Conservation (phyloP, 2,329 filamentous ascomycete species). For the Beauveria scarabaeidicola region DNA sequence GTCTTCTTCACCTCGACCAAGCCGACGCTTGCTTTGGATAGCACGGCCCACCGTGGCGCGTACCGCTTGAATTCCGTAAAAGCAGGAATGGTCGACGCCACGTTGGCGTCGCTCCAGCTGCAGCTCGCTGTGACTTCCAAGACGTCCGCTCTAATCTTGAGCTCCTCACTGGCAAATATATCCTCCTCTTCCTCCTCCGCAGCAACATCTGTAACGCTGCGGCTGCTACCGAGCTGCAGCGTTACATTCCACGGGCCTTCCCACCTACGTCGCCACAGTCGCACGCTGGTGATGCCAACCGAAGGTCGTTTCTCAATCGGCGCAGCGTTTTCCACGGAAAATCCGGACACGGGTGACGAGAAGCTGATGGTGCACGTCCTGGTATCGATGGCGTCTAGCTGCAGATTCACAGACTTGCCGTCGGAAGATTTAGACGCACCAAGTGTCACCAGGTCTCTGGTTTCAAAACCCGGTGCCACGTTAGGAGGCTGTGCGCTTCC, state of each 20-base stretch:
- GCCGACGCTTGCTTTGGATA: conserved; percentile 68
- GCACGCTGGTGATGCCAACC: conserved; percentile 57
- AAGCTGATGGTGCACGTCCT: conserved; percentile 70
- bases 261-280: conserved; percentile 79
- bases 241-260: conserved; percentile 63
- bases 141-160: conserved; percentile 12
- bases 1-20: conserved; percentile 71
- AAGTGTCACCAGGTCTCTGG: conserved; percentile 54
- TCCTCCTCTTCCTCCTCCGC: not conserved
- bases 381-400: conserved; percentile 64
- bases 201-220: not conserved
- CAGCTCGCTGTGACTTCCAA: conserved; percentile 64
- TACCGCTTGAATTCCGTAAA: conserved; percentile 72
- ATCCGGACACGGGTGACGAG: conserved; percentile 54
- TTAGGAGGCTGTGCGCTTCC: conserved; percentile 53
- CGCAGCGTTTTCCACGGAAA: conserved; percentile 54
- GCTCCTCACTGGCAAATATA: not conserved
- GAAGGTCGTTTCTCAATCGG: conserved; percentile 53
- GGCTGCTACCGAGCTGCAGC: conserved; percentile 18
- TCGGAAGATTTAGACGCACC: conserved; percentile 25
- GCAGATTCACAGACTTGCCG: conserved; percentile 49
- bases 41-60: conserved; percentile 69
- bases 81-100: conserved; percentile 63
- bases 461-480: conserved; percentile 42
- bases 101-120: conserved; percentile 81